phyloP scores from a whole-genome alignment of 1,284 basidiomycete species.

The Moesziomyces antarcticus region DNA sequence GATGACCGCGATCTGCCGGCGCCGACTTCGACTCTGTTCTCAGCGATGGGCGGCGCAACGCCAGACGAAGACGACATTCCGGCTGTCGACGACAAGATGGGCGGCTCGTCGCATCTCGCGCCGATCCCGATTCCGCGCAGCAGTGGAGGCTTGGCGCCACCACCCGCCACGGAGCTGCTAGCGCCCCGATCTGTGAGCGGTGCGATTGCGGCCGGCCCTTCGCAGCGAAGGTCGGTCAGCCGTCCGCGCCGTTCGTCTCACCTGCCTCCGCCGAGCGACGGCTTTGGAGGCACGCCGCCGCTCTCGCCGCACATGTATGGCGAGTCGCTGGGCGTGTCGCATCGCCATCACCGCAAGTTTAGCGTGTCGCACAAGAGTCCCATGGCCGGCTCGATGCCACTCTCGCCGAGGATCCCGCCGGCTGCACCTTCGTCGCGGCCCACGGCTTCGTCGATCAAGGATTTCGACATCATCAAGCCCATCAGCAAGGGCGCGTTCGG shows the following conservation, averaged over 20 bases:
- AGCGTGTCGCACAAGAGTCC: conserved; percentile 53
- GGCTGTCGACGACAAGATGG: conserved; percentile 55
- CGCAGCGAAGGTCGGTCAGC: conserved; percentile 29
- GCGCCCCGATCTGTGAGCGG: conserved; percentile 15
- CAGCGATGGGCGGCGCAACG: conserved; percentile 27
- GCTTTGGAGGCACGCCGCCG: conserved; percentile 53
- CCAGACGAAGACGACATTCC: conserved; percentile 59
- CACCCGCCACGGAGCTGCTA: conserved; percentile 17
- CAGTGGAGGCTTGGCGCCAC: conserved; percentile 14
- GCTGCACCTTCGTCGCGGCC: conserved; percentile 80
- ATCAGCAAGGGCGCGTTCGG: conserved; percentile 98
- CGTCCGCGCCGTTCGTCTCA: conserved; percentile 49
- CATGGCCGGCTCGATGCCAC: conserved; percentile 60
- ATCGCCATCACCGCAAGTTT: conserved; percentile 40
- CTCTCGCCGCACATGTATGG: conserved; percentile 57
- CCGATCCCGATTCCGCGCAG: conserved; percentile 56
- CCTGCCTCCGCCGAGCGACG: conserved; percentile 18
- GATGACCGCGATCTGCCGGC: conserved; percentile 46
- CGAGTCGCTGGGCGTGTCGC: conserved; percentile 36
- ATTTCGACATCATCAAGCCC: conserved; percentile 99
- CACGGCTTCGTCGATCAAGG: conserved; percentile 91
- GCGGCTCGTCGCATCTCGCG: conserved; percentile 40
- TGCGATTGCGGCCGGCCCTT: conserved; percentile 7
- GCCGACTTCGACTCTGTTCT: conserved; percentile 38
- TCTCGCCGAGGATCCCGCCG: conserved; percentile 89